Conservation (phyloP, 2,329 filamentous ascomycete genomes). For the Penicillium sp. region DNA sequence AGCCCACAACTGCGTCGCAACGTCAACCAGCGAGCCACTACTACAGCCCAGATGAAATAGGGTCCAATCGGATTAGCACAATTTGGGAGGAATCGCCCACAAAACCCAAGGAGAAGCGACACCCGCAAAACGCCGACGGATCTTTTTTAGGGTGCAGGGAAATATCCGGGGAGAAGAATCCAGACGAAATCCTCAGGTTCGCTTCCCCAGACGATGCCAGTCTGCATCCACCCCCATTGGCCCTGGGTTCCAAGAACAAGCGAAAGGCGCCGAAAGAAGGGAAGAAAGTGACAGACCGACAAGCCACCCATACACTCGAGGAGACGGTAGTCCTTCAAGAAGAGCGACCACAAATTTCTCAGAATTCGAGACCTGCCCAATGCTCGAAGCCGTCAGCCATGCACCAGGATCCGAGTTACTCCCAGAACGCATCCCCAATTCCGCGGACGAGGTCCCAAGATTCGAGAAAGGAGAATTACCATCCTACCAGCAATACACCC, state of each 20-base stretch:
- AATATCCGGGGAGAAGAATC: slow-evolving; percentile 35
- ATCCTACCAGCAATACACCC: slow-evolving; percentile 9
- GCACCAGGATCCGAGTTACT: slow-evolving; percentile 23
- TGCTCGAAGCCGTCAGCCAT: slow-evolving; percentile 33
- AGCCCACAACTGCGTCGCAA: background rate
- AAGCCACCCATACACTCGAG: slow-evolving; percentile 12
- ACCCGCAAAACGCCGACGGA: slow-evolving; percentile 28
- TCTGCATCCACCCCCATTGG: slow-evolving; percentile 24
- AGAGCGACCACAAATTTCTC: slow-evolving; percentile 32
- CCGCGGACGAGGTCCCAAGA: slow-evolving; percentile 18
- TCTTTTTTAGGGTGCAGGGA: slow-evolving; percentile 45
- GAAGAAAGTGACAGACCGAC: slow-evolving; percentile 8
- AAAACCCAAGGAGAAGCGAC: slow-evolving; percentile 22
- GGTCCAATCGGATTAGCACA: slow-evolving; percentile 37
- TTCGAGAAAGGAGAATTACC: slow-evolving; percentile 27
- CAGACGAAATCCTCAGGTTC: slow-evolving; percentile 40
- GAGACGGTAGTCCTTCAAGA: slow-evolving; percentile 25
- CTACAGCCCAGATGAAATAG: slow-evolving; percentile 42
- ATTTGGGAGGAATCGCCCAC: slow-evolving; percentile 35
- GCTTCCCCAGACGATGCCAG: slow-evolving; percentile 28
- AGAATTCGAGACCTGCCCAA: slow-evolving; percentile 36
- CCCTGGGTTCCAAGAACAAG: slow-evolving; percentile 24
- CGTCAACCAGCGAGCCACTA: slow-evolving; percentile 25
- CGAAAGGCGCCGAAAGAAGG: slow-evolving; percentile 19
- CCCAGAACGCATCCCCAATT: slow-evolving; percentile 16